Evolutionary conservation across 345 rosid species (phyloP).

Genomic region (Limnanthes douglasii): DNA sequence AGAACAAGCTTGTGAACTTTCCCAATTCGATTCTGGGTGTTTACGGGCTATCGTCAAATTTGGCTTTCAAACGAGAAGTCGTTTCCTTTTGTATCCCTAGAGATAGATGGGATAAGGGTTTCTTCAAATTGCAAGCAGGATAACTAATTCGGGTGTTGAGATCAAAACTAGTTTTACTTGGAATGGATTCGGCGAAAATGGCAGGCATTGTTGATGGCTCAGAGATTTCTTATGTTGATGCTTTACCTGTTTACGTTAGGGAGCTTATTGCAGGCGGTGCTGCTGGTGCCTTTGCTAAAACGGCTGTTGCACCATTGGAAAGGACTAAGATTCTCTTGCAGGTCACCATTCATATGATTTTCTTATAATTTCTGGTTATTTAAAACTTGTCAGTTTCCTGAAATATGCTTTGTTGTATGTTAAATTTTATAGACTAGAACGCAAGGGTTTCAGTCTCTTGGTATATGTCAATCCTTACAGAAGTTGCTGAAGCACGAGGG

Average conservation of each 20-base stretch:
- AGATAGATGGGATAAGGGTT: slow-evolving; percentile 86
- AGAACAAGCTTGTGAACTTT: slow-evolving; percentile 48
- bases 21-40: slow-evolving; percentile 32
- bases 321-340: slow-evolving; percentile 82
- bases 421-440: slow-evolving; percentile 99
- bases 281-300: slow-evolving; percentile 89
- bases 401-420: too few relatives aligned
- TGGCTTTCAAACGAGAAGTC: slow-evolving; percentile 17
- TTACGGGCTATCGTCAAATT: slow-evolving; percentile 41
- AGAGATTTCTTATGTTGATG: slow-evolving; percentile 52
- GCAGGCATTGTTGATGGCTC: slow-evolving; percentile 45
- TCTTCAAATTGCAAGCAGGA: slow-evolving; percentile 43
- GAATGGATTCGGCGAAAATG: slow-evolving; percentile 64
- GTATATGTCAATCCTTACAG: slow-evolving; percentile 55
- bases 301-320: slow-evolving; percentile 87
- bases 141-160: slow-evolving; percentile 9
- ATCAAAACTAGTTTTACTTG: slow-evolving; percentile 6
- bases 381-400: slow-evolving; percentile 1
- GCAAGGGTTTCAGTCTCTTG: slow-evolving; percentile 61
- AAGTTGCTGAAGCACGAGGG: slow-evolving; percentile 78
- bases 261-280: slow-evolving; percentile 94
- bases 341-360: slow-evolving; percentile 18
- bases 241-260: slow-evolving; percentile 65
- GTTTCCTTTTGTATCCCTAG: slow-evolving; percentile 35
- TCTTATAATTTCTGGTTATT: slow-evolving; percentile 3